Evolutionary conservation across 2,329 filamentous ascomycete species (phyloP).

Genomic region (Aphanoascus verrucosus): DNA sequence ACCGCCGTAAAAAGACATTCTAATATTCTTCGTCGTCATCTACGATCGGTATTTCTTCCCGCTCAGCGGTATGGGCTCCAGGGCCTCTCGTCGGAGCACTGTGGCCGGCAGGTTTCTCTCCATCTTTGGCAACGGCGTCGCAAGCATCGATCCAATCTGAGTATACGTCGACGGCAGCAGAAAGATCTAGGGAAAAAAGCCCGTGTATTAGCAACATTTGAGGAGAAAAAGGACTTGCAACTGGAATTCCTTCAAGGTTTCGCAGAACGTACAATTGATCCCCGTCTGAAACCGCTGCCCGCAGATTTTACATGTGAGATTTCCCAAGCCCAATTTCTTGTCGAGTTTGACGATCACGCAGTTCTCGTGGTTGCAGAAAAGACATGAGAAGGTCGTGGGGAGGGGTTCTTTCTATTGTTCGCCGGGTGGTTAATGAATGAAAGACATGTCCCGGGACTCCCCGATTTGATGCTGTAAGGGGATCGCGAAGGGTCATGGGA

Average conservation of each 20-base stretch:
- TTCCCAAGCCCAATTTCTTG: constrained; percentile 79
- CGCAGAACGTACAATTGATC: constrained; percentile 65
- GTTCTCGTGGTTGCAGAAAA: constrained; percentile 98
- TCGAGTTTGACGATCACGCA: constrained; percentile 84
- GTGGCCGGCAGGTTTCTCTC: constrained; percentile 17
- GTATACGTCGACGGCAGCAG: constrained; percentile 87
- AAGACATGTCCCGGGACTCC: background rate
- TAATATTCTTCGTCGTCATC: constrained; percentile 39
- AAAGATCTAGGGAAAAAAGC: constrained; percentile 59
- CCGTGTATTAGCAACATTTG: background rate
- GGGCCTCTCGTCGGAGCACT: constrained; percentile 12
- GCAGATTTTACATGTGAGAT: constrained; percentile 82
- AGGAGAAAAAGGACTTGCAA: background rate
- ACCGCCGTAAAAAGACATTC: constrained; percentile 14
- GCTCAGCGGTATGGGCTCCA: constrained; percentile 1
- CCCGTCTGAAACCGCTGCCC: constrained; percentile 86
- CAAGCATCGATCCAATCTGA: constrained; percentile 98
- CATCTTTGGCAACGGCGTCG: constrained; percentile 58
- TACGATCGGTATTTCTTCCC: constrained; percentile 15
- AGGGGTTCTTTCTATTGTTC: constrained; percentile 36
- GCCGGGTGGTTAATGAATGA: background rate
- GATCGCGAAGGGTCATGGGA: constrained; percentile 19
- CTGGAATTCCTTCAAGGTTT: constrained; percentile 23
- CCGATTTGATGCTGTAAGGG: constrained; percentile 1
- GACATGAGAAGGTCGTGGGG: constrained; percentile 78